Conservation (phyloP, 2,329 filamentous ascomycete genomes). For the Monilinia fructicola region DNA sequence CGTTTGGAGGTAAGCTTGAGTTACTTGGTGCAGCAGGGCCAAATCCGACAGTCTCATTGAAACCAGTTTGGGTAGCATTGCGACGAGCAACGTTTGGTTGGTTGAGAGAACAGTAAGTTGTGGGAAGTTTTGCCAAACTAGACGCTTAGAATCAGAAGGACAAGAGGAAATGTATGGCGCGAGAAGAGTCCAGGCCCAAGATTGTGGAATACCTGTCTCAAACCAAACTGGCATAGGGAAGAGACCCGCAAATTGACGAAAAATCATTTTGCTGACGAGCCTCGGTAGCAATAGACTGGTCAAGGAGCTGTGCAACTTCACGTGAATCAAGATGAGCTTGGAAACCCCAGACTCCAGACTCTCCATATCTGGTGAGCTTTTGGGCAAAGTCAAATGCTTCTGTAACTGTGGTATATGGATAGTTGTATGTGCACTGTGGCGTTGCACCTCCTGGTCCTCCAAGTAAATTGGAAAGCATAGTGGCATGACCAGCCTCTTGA, state of each 20-base stretch:
- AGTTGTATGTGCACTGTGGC: conserved; percentile 74
- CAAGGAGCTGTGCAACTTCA: conserved; percentile 68
- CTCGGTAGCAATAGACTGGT: conserved; percentile 76
- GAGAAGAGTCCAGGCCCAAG: conserved; percentile 79
- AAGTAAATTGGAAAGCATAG: conserved; percentile 74
- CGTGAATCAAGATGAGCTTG: conserved; percentile 74
- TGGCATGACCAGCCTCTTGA: conserved; percentile 77
- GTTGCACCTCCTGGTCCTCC: conserved; percentile 61
- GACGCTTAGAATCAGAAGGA: conserved; percentile 67
- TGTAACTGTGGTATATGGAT: conserved; percentile 70
- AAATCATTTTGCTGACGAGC: conserved; percentile 80
- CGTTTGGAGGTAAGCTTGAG: conserved; percentile 42
- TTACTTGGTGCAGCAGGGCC: conserved; percentile 42
- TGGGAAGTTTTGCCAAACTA: conserved; percentile 85
- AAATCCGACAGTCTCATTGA: conserved; percentile 63
- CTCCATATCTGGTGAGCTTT: conserved; percentile 79
- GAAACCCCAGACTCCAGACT: conserved; percentile 79
- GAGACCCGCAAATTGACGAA: conserved; percentile 77
- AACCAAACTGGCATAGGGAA: conserved; percentile 86
- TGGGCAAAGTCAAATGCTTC: conserved; percentile 84
- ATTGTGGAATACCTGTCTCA: conserved; percentile 75
- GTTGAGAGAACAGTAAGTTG: conserved; percentile 67
- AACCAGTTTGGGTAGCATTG: conserved; percentile 59
- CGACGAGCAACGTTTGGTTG: conserved; percentile 72
- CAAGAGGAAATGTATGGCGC: conserved; percentile 80